A percentile compares a stretch with the other conserved stretches of the same genome.
These are phyloP conservation scores for Tetrahymena malaccensis DNA, from an alignment of 73 alveolate genomes.

Conservation along the genomic window DNA sequence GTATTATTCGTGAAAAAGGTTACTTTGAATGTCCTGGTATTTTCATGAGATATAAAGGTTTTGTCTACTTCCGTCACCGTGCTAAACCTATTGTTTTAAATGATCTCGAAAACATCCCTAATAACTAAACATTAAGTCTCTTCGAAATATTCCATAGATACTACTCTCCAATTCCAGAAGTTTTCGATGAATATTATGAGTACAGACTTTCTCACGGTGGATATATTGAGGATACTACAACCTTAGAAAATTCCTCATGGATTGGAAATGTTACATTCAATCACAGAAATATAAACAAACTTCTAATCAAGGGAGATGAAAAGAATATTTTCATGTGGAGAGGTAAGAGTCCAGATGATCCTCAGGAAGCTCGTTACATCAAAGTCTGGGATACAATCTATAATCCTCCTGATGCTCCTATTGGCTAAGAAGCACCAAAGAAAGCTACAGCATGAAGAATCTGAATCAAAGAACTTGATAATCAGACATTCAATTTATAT, in stretches of 20 bases:
- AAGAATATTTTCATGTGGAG: not conserved
- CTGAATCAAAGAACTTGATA: not conserved
- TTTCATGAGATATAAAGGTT: not conserved
- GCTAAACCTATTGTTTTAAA: not conserved
- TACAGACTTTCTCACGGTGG: not conserved
- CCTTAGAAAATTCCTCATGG: not conserved
- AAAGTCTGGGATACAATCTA: not conserved
- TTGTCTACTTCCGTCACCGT: not conserved
- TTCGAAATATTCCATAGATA: not conserved
- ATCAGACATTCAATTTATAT: no score
- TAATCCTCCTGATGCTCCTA: not conserved
- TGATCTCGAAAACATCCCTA: not conserved
- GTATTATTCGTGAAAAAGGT: not conserved
- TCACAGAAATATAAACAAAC: not conserved
- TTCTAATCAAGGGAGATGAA: not conserved
- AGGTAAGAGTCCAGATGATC: not conserved
- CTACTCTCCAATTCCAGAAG: not conserved
- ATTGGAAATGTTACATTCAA: not conserved
- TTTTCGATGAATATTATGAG: not conserved
- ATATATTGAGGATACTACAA: not conserved
- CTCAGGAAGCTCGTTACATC: not conserved
- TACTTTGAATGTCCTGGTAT: not conserved
- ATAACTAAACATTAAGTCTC: not conserved
- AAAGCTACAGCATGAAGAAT: not conserved
- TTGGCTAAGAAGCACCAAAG: not conserved